Percentiles rank a stretch among this genome's conserved stretches.
Conservation (phyloP, 1,284 basidiomycete species). For the Ustilago trichophora region DNA sequence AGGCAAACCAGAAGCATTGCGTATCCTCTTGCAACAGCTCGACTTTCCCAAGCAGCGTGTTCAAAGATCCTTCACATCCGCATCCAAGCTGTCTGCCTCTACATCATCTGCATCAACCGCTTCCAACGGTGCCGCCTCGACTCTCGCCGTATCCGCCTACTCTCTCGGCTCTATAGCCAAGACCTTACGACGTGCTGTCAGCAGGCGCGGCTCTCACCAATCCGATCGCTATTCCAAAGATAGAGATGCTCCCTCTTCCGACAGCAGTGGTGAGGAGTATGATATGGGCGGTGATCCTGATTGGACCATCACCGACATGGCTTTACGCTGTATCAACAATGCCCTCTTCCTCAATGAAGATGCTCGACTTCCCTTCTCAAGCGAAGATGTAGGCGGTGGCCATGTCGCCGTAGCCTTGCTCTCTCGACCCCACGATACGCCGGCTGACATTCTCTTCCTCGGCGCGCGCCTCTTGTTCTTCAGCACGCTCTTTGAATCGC, state of each 20-base stretch:
- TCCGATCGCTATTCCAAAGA: constrained; percentile 17
- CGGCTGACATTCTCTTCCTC: constrained; percentile 54
- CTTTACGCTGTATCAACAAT: constrained; percentile 60
- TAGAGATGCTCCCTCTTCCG: constrained; percentile 15
- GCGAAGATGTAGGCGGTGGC: constrained; percentile 44
- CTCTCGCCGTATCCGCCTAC: constrained; percentile 2
- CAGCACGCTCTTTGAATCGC: constrained; percentile 58
- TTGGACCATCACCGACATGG: constrained; percentile 51
- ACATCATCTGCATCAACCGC: constrained; percentile 1
- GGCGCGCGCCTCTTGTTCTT: constrained; percentile 56
- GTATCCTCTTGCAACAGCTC: constrained; percentile 42
- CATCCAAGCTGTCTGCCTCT: not conserved
- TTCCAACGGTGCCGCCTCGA: constrained; percentile 1
- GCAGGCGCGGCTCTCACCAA: constrained; percentile 11
- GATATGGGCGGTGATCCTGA: constrained; percentile 24
- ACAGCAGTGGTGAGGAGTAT: constrained; percentile 20
- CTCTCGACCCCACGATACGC: constrained; percentile 24
- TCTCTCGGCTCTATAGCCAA: constrained; percentile 26
- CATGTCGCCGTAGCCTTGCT: constrained; percentile 38
- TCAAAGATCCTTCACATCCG: not conserved
- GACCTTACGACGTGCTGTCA: constrained; percentile 27
- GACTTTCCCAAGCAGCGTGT: constrained; percentile 41
- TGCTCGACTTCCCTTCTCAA: constrained; percentile 34
- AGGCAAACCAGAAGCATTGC: constrained; percentile 24
- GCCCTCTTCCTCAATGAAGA: constrained; percentile 53